Evolutionary conservation across 192 early-diverging fungal species (phyloP), one percentile per base, ranked within the genome.

Genomic region (Podila minutissima): DNA sequence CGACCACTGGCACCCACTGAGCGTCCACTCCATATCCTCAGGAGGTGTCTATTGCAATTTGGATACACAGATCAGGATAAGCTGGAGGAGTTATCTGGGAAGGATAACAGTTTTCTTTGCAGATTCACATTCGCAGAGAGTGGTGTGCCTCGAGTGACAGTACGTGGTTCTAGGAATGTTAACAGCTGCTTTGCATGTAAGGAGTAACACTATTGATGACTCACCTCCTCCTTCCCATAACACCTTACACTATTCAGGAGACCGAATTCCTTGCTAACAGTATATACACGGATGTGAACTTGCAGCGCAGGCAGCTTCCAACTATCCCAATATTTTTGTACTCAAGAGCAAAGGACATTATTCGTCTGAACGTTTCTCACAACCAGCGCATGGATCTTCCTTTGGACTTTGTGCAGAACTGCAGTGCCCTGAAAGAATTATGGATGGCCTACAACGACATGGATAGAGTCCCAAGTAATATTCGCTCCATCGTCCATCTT

Each of bases 331-430:
- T 95, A 32, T 93, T 92, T 31, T 83, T 95, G 28, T 93, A 91
- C 63, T 86, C 85, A 1, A 87, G 93, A 26, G 93, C 94, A 19
- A 87, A 85, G 82, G 87, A 90, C 35, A 95, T 96, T 35, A 82
- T 88, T 8, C 88, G 89, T 22, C 87, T 97, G 15, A 91, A 97
- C 74, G 85, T 96, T 55, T 95, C 94, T 62, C 88, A 91, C 50
- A 96, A 95, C 76, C 89, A 92, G n/a, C 82, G 92, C 35, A 87
- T 97, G 59, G 93, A 95, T 58, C 79, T 97, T 13, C 95, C 96
- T 17, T 74, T 92, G 51, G 94, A 96, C 68, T 94, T 97, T 81
- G 89, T 92, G 28, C 92, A 94, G 85, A 86, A 90, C 53, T 94
- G 95, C 48, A 86, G 75, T 15, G 87, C 83, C 33, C 72, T 96